phyloP scores from a whole-genome alignment of 1,284 basidiomycete genomes.

The Pseudozyma pruni region DNA sequence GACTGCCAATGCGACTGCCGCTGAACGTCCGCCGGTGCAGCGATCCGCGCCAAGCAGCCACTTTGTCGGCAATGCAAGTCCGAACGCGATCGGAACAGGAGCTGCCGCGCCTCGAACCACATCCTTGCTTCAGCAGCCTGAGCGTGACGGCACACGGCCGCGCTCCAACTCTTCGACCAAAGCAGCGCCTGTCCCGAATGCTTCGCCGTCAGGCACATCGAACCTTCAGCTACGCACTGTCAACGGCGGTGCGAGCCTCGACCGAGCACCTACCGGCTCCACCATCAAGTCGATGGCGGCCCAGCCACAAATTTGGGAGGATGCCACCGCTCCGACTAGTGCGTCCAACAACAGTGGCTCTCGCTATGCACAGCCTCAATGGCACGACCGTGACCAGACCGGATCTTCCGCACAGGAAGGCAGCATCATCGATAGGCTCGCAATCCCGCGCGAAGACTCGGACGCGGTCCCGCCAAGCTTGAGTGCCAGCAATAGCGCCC shows the following conservation, averaged over 20 bases:
- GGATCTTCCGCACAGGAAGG: slow-evolving; percentile 35
- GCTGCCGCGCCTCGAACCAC: neutral
- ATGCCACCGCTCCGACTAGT: slow-evolving; percentile 3
- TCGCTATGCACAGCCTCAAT: neutral
- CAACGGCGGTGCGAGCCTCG: slow-evolving; percentile 13
- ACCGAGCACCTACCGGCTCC: slow-evolving; percentile 34
- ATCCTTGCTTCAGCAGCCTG: slow-evolving; percentile 15
- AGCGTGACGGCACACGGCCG: slow-evolving; percentile 4
- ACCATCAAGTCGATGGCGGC: slow-evolving; percentile 46
- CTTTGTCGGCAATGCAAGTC: slow-evolving; percentile 4
- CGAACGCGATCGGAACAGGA: no score
- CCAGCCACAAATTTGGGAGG: slow-evolving; percentile 38
- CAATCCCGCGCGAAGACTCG: slow-evolving; percentile 37
- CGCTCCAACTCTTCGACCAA: slow-evolving; percentile 7
- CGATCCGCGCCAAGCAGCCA: slow-evolving; percentile 15
- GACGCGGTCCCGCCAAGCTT: slow-evolving; percentile 39
- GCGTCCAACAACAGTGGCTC: slow-evolving; percentile 9
- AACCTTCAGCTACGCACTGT: slow-evolving; percentile 3
- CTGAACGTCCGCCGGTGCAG: slow-evolving; percentile 4
- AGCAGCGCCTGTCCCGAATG: slow-evolving; percentile 4
- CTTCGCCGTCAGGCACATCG: slow-evolving; percentile 4
- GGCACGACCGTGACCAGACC: slow-evolving; percentile 20
- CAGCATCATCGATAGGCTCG: slow-evolving; percentile 41
- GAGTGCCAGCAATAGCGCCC: slow-evolving; percentile 37
- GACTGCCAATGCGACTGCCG: slow-evolving; percentile 4